Base-by-base conservation (phyloP, 768 basidiomycete species). In the Psilocybe cubensis region DNA sequence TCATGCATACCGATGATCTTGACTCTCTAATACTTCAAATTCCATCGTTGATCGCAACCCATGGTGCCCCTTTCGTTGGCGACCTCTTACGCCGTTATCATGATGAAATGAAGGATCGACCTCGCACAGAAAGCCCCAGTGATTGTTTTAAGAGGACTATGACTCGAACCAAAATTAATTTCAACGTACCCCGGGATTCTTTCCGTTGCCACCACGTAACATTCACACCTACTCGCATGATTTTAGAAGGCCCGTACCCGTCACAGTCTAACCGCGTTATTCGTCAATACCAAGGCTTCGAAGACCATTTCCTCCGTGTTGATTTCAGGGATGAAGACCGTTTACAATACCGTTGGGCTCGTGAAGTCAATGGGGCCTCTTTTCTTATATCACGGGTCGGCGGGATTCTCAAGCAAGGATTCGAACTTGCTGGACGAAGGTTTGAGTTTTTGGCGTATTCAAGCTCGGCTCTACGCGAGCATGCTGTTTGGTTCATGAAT, bases 361-460 rank as follows among this genome's bases (percentile, higher is more conserved):
- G 83, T 9, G 83, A 83, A 35, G 83, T 88, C 4, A 87, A 91
- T 59, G 83, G 82, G 0, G 67, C 72, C 2, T 66, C 73, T 12
- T 86, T 87, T 67, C 75, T 92, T 2, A 70, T 76, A 18, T 74
- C 82, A 38, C 82, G 86, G 10, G 88, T 91, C 11, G 86, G 86
- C 1, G 72, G 69, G 3, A 75, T 79, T 14, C 69, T 93, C 38
- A 84, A 86, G 64, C 33, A 73, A 1, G 93, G 93, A 0, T 86
- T 95, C 52, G 68, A 77, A 28, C 77, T 95, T 25, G 92, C 83
- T 7, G 90, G 90, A 1, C 82, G 87, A 35, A 65, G 71, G 5
- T 94, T 92, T 58, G 83, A 94, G 57, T 94, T 94, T 66, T 75
- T 95, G 27, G 93, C 87, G 0, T 94, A 94, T 65, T 94, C 92